phyloP scores from a whole-genome alignment of 148 eudicot genomes.

The Agrostemma githago region DNA sequence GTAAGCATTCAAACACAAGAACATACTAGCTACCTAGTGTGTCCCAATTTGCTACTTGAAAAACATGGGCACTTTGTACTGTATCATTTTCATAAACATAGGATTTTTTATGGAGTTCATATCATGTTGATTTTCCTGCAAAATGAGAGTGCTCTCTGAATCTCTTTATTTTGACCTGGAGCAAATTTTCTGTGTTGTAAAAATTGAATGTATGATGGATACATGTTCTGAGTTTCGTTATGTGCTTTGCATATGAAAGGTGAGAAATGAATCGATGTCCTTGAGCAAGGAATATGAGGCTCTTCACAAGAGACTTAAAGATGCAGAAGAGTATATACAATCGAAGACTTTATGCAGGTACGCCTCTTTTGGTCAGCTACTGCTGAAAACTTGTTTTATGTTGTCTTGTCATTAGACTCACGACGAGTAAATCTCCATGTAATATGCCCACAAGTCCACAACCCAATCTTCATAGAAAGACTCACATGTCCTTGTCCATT shows the following conservation, averaged over 20 bases:
- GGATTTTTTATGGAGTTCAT: neutral
- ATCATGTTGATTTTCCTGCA: slow-evolving; percentile 6
- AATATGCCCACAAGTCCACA: neutral
- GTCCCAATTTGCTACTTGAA: neutral
- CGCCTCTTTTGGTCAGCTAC: neutral
- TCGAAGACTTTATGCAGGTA: slow-evolving; percentile 48
- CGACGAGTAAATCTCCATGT: neutral
- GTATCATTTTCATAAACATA: neutral
- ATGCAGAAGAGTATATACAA: slow-evolving; percentile 46
- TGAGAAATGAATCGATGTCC: slow-evolving; percentile 45
- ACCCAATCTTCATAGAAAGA: neutral
- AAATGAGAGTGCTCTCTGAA: neutral
- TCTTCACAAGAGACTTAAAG: slow-evolving; percentile 41
- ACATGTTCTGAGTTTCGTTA: slow-evolving; percentile 8
- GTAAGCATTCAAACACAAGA: neutral
- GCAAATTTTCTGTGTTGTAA: neutral
- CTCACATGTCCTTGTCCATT: slow-evolving; percentile 4
- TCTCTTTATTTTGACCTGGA: neutral
- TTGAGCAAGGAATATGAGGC: slow-evolving; percentile 45
- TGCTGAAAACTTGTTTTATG: neutral
- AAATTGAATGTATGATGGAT: neutral
- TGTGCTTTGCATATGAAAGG: slow-evolving; percentile 30
- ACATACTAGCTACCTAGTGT: neutral
- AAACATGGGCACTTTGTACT: neutral
- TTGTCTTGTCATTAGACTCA: neutral